Conservation (phyloP, 805 yeast genomes). For the Starmerella geochares region DNA sequence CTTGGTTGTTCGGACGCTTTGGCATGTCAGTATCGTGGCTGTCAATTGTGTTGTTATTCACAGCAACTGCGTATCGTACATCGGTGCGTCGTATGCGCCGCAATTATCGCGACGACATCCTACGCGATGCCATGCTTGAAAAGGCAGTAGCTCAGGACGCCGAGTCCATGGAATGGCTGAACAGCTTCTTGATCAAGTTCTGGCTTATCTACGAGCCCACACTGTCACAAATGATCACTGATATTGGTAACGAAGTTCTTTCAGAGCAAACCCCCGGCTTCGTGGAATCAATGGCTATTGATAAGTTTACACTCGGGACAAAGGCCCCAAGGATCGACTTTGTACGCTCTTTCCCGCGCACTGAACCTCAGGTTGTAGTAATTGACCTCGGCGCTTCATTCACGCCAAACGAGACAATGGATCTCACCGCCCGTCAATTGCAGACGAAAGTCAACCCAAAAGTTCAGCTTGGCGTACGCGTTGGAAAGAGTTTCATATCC, state of each 20-base stretch:
- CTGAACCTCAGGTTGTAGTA: constrained; percentile 85
- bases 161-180: constrained; percentile 94
- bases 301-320: constrained; percentile 82
- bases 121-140: constrained; percentile 72
- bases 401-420: constrained; percentile 82
- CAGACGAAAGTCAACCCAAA: constrained; percentile 77
- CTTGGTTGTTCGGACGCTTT: constrained; percentile 72
- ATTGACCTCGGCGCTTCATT: constrained; percentile 96
- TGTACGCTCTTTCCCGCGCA: constrained; percentile 81
- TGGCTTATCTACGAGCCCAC: constrained; percentile 90
- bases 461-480: constrained; percentile 60
- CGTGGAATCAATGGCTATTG: constrained; percentile 73
- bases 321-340: constrained; percentile 90
- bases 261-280: constrained; percentile 79
- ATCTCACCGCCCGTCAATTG: constrained; percentile 73
- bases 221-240: constrained; percentile 72
- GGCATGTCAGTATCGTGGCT: constrained; percentile 71
- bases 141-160: constrained; percentile 69
- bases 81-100: constrained; percentile 73
- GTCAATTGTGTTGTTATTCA: constrained; percentile 54
- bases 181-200: constrained; percentile 75
- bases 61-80: constrained; percentile 66
- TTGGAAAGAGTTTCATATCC: constrained; percentile 63
- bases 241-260: constrained; percentile 72
- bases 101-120: constrained; percentile 63